phyloP scores from a whole-genome alignment of 2,329 filamentous ascomycete genomes.

The Epichloe brachyelytri region DNA sequence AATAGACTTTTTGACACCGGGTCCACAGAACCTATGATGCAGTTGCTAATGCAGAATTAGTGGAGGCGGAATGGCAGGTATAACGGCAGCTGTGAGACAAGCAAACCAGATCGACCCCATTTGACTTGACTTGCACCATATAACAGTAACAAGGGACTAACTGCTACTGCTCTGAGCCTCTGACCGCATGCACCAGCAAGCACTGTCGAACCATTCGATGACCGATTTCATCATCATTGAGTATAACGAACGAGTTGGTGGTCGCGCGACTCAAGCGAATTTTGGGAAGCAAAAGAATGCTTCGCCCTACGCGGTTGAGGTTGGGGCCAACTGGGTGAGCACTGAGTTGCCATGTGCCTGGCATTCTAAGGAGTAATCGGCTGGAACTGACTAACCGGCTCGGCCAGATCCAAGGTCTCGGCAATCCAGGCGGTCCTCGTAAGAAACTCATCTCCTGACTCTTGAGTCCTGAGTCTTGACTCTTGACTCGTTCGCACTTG shows the following conservation, averaged over 20 bases:
- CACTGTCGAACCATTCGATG: slow-evolving; percentile 46
- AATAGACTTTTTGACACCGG: neutral
- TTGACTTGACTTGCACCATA: too few relatives aligned
- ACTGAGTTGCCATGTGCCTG: neutral
- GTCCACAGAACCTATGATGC: too few relatives aligned
- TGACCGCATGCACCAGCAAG: slow-evolving; percentile 25
- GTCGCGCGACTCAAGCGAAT: slow-evolving; percentile 42
- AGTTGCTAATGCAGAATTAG: slow-evolving; percentile 1
- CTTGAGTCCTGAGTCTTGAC: neutral
- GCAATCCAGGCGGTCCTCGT: slow-evolving; percentile 14
- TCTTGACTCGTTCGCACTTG: neutral
- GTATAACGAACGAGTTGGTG: slow-evolving; percentile 48
- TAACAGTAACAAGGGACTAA: neutral
- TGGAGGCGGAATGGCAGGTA: slow-evolving; percentile 49
- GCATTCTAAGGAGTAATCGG: neutral
- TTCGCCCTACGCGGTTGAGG: slow-evolving; percentile 43
- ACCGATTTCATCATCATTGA: slow-evolving; percentile 54
- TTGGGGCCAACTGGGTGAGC: slow-evolving; percentile 53
- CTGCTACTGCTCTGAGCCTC: neutral
- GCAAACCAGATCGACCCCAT: neutral
- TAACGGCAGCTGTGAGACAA: slow-evolving; percentile 39
- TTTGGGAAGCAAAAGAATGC: slow-evolving; percentile 41
- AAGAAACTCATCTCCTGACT: slow-evolving; percentile 1
- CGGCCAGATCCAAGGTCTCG: slow-evolving; percentile 12
- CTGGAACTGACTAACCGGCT: slow-evolving; percentile 8